Evolutionary conservation across 352 stramenopile genomes (phyloP), one percentile per base, ranked within the genome.

Genomic region (Globisporangium okanoganense): DNA sequence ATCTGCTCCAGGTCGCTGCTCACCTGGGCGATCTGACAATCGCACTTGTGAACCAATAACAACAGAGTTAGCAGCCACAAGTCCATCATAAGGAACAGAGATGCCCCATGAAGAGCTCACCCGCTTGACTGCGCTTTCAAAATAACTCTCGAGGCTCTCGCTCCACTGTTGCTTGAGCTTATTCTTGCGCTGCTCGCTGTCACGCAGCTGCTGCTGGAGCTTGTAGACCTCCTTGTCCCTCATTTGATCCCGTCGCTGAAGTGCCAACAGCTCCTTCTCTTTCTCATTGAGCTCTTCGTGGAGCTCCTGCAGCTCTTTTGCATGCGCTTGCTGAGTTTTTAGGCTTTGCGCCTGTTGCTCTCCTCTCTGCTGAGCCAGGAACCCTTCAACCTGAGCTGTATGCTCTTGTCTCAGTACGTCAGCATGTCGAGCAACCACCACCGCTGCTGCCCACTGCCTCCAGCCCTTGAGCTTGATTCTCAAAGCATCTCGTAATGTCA

Each of bases 1-100:
- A 90, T 63, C 22, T 59, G n/a, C 38, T 92, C 80, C 0, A 92
- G 67, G 24, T 77, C 56, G 0, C 63, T 52, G 27, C 65, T 78
- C 12, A 74, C 64, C 3, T 66, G 33, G 2, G 66, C 52, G 33
- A 90, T 87, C 41, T 77, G 70, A 0, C 69, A 43, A 52, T 92
- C 79, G 27, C 73, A 85, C 83, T 92, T 2, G 5, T n/a, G 5
- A 8, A n/a, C 6, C 29, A 38, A 7, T 13, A 56, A 8, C 14
- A 43, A 43, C 36, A 43, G 12, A 43, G 14, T 3, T 22, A 20
- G 36, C 29, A 33, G 1, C 10, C 29, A 27, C 12, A 27, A 53
- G n/a, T 3, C 13, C 16, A 22, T 9, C 16, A 44, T n/a, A 36
- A 13, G 6, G 2, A 27, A 56, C 12, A 24, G 29, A 24, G 52